Base-by-base conservation (phyloP, 371 early-diverging fungal genomes). In the Aphelidium insulamus region DNA sequence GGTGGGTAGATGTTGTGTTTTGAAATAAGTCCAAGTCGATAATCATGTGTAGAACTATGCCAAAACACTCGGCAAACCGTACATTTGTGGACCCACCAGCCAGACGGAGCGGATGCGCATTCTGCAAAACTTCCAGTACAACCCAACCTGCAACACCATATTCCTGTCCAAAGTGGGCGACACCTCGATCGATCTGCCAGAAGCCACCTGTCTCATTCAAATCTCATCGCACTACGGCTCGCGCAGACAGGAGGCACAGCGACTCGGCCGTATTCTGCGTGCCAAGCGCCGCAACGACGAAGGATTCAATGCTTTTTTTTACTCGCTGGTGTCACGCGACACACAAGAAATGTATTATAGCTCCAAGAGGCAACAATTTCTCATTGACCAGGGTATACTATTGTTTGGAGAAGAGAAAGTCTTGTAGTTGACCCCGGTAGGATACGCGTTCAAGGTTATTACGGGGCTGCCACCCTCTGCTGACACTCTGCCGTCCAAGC, bases 361-460 rank as follows among this genome's bases (percentile, higher is more conserved):
- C n/a, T 71, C 83, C 11, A 94, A 92, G 51, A 72, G 99, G 26
- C 91, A 95, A 52, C 95, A 94, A 54, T 99, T 98, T 54, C 54
- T 99, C 43, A 82, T 99, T 27, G 99, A 99, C 53, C 99, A 99
- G 55, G 99, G 99, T n/a, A n/a, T n/a, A n/a, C n/a, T n/a, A n/a
- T n/a, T n/a, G n/a, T n/a, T n/a, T n/a, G n/a, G n/a, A n/a, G n/a
- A n/a, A n/a, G n/a, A n/a, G n/a, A n/a, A n/a, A n/a, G n/a, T n/a
- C n/a, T n/a, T n/a, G n/a, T n/a, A n/a, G n/a, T n/a, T n/a, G n/a
- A n/a, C n/a, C n/a, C n/a, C n/a, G n/a, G n/a, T n/a, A n/a, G n/a
- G n/a, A 1, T 99, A 99, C 54, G 78, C 92, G 15, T 99, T 95
- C 63, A 95, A 92, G 54, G 94, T 85, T 17, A 78, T 90, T 38